phyloP scores from a whole-genome alignment of 2,329 filamentous ascomycete species.

The Aschersonia sp. region DNA sequence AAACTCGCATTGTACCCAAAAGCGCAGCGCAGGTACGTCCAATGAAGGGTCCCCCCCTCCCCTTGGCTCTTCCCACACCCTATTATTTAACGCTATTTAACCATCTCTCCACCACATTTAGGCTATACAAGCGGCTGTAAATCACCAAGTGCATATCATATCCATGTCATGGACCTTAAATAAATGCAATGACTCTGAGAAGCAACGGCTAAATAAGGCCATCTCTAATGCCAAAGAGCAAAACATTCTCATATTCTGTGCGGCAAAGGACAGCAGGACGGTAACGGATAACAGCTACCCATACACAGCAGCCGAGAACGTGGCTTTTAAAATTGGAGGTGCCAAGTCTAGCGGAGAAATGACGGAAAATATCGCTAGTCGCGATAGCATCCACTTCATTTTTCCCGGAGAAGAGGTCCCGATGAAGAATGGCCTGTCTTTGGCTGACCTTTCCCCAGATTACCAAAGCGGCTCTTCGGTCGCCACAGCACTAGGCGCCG shows the following conservation, averaged over 20 bases:
- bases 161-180: conserved; percentile 19
- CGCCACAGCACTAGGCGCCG: conserved; percentile 15
- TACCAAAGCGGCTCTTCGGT: conserved; percentile 11
- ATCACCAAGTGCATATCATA: conserved; percentile 18
- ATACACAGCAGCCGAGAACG: conserved; percentile 5
- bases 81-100: neutral
- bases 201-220: conserved; percentile 11
- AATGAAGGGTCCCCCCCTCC: neutral
- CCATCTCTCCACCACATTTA: conserved; percentile 1
- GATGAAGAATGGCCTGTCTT: conserved; percentile 3
- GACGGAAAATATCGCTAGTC: conserved; percentile 4
- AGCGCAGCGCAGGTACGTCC: conserved; percentile 13
- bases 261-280: conserved; percentile 16
- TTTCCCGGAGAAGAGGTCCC: conserved; percentile 13
- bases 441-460: neutral
- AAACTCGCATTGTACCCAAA: conserved; percentile 3
- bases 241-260: conserved; percentile 23
- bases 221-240: conserved; percentile 11
- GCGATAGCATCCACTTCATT: conserved; percentile 13
- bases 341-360: neutral
- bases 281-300: conserved; percentile 5
- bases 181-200: neutral
- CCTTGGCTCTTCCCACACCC: neutral
- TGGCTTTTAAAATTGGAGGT: neutral
- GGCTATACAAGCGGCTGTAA: conserved; percentile 16